phyloP scores from a whole-genome alignment of 164 flowering plant genomes.

The Umbilicus rupestris region DNA sequence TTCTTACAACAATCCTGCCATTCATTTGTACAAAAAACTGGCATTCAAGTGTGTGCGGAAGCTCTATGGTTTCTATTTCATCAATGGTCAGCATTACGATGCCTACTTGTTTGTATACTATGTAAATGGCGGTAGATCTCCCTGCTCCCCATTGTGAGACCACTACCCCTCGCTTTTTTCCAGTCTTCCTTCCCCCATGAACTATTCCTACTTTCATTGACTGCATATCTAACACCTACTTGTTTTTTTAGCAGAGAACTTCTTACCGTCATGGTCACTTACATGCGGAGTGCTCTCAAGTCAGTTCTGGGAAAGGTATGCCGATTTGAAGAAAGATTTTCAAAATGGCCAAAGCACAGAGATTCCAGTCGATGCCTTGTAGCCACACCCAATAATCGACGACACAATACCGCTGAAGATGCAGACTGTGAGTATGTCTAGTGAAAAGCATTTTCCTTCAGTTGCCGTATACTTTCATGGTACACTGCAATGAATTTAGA shows the following conservation, averaged over 20 bases:
- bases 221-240: too few species aligned
- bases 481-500: too few species aligned
- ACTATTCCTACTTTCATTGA: too few species aligned
- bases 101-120: constrained; percentile 73
- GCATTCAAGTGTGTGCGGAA: constrained; percentile 63
- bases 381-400: not conserved
- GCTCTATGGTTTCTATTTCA: constrained; percentile 61
- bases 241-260: not conserved
- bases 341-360: constrained; percentile 5
- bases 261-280: not conserved
- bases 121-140: constrained; percentile 84
- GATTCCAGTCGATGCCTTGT: not conserved
- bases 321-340: not conserved
- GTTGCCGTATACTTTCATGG: not conserved
- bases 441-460: not conserved
- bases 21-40: constrained; percentile 75
- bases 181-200: too few species aligned
- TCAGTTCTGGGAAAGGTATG: not conserved
- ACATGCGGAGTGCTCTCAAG: constrained; percentile 2
- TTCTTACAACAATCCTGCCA: constrained; percentile 78
- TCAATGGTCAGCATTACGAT: constrained; percentile 75
- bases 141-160: constrained; percentile 93
- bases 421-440: constrained; percentile 7
- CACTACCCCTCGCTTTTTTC: not conserved
- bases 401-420: not conserved